These are phyloP conservation scores for Rhodotorula taiwanensis DNA, from an alignment of 768 basidiomycete species.

Conservation along the genomic window DNA sequence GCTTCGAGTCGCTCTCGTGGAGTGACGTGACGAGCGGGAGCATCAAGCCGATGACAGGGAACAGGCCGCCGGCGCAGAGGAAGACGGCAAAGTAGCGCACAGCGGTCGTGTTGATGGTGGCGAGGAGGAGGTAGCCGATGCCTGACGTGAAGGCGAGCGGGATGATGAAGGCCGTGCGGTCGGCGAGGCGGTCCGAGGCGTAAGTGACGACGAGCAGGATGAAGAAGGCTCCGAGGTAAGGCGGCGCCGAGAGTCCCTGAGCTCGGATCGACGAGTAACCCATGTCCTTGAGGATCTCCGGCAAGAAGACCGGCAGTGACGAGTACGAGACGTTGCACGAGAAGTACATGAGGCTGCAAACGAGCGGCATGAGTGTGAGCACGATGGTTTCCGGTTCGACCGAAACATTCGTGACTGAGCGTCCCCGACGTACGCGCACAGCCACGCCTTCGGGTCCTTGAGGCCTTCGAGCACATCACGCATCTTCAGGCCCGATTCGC, in stretches of 20 bases:
- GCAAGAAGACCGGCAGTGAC: conserved; percentile 22
- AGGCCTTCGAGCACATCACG: neutral
- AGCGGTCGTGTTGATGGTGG: neutral
- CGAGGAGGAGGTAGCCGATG: conserved; percentile 16
- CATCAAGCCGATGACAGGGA: conserved; percentile 16
- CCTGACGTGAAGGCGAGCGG: conserved; percentile 6
- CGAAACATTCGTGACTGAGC: neutral
- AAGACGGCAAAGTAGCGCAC: conserved; percentile 5
- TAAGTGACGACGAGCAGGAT: conserved; percentile 3
- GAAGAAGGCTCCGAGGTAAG: conserved; percentile 19
- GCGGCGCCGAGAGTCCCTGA: conserved; percentile 20
- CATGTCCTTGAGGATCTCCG: conserved; percentile 18
- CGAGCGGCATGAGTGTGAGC: no score
- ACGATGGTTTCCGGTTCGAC: no score
- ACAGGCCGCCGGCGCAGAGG: conserved; percentile 2
- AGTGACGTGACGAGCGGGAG: conserved; percentile 5
- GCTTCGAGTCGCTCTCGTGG: conserved; percentile 14
- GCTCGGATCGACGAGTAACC: conserved; percentile 22
- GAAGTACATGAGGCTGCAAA: conserved; percentile 16
- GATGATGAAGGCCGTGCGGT: conserved; percentile 23
- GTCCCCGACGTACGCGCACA: neutral
- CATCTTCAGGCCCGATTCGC: neutral
- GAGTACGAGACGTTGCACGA: conserved; percentile 17
- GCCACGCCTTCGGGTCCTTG: conserved; percentile 8
- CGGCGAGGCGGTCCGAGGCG: neutral